Percentiles rank a stretch among this genome's conserved stretches.
phyloP scores from a whole-genome alignment of 345 rosid species.

The Camelina laxa region DNA sequence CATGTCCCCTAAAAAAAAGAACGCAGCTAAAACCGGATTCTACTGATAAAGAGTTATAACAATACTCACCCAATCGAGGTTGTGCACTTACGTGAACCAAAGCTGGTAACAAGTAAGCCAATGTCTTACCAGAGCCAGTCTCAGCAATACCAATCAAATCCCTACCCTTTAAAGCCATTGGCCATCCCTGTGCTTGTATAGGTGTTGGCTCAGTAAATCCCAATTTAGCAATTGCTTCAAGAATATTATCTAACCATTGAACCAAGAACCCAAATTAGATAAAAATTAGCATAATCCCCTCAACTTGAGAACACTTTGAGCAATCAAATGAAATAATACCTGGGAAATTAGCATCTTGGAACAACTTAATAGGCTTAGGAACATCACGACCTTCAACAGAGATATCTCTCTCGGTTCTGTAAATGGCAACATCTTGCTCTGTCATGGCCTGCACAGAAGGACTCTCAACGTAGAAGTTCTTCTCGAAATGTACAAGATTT shows the following conservation, averaged over 20 bases:
- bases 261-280: constrained; percentile 1
- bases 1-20: background rate
- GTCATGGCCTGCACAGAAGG: constrained; percentile 71
- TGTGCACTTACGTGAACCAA: constrained; percentile 90
- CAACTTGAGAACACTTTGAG: constrained; percentile 6
- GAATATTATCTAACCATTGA: constrained; percentile 62
- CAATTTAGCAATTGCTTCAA: constrained; percentile 76
- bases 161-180: constrained; percentile 96
- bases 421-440: constrained; percentile 62
- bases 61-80: constrained; percentile 78
- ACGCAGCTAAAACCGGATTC: constrained; percentile 4
- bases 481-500: constrained; percentile 79
- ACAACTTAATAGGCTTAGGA: constrained; percentile 76
- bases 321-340: constrained; percentile 50
- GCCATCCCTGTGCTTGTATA: constrained; percentile 97
- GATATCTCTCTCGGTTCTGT: constrained; percentile 68
- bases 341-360: constrained; percentile 86
- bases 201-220: constrained; percentile 97
- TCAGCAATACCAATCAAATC: constrained; percentile 95
- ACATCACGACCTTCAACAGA: constrained; percentile 84
- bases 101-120: constrained; percentile 94
- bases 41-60: too few species aligned
- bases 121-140: constrained; percentile 98
- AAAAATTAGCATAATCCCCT: background rate
- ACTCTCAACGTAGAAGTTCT: constrained; percentile 79